These are phyloP conservation scores for Gossypium turneri DNA, from an alignment of 345 rosid species.

Conservation along the genomic window DNA sequence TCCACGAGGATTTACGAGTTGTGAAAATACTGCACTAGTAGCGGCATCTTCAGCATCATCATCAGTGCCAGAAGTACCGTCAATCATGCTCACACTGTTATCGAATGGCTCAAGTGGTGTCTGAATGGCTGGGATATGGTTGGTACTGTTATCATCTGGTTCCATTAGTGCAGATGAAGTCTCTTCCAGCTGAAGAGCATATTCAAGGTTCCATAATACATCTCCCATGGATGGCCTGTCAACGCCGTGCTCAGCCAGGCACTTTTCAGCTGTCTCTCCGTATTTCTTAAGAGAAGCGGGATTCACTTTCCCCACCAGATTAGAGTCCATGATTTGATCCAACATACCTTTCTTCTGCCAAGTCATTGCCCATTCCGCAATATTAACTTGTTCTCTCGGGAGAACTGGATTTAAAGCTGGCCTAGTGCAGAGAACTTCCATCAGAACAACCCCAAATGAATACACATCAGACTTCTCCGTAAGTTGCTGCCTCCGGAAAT, in stretches of 20 bases:
- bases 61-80: slow-evolving; percentile 55
- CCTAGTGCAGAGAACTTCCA: slow-evolving; percentile 96
- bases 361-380: slow-evolving; percentile 97
- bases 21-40: slow-evolving; percentile 92
- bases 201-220: slow-evolving; percentile 94
- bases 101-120: slow-evolving; percentile 84
- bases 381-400: slow-evolving; percentile 95
- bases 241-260: slow-evolving; percentile 87
- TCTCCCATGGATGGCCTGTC: slow-evolving; percentile 99
- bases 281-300: slow-evolving; percentile 89
- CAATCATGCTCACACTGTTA: slow-evolving; percentile 74
- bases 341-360: slow-evolving; percentile 97
- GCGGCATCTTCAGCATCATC: slow-evolving; percentile 86
- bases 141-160: slow-evolving; percentile 95
- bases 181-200: slow-evolving; percentile 93
- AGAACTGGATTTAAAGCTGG: slow-evolving; percentile 95
- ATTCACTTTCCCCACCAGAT: slow-evolving; percentile 78
- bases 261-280: slow-evolving; percentile 98
- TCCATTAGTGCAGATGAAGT: slow-evolving; percentile 79
- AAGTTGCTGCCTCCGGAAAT: slow-evolving; percentile 94
- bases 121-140: slow-evolving; percentile 83
- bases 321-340: slow-evolving; percentile 91
- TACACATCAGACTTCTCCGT: slow-evolving; percentile 97
- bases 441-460: slow-evolving; percentile 93
- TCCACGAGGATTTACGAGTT: slow-evolving; percentile 97